phyloP scores from a whole-genome alignment of 441 rosid genomes.

The Erodium texanum region DNA sequence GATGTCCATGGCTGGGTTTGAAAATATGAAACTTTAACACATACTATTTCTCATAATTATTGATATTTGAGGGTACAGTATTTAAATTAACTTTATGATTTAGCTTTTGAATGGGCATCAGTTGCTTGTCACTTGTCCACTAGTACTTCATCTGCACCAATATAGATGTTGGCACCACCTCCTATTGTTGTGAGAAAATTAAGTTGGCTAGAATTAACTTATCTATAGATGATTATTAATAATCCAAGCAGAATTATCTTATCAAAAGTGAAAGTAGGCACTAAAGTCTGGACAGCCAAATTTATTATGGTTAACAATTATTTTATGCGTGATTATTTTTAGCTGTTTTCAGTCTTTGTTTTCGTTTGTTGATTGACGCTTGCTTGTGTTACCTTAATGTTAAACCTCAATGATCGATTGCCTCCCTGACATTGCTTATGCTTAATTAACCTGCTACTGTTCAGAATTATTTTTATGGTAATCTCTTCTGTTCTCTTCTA shows the following conservation, averaged over 20 bases:
- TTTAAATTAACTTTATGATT: not conserved
- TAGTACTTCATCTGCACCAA: no score
- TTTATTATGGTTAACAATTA: no score
- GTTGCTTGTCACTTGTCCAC: no score
- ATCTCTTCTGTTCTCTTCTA: slow-evolving; percentile 17
- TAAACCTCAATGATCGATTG: not conserved
- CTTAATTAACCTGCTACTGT: not conserved
- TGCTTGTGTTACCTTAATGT: not conserved
- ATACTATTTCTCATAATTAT: not conserved
- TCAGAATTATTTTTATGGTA: not conserved
- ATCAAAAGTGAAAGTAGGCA: no score
- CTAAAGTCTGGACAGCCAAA: no score
- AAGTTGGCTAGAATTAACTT: no score
- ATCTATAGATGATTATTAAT: no score
- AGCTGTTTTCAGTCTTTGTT: not conserved
- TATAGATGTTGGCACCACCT: no score
- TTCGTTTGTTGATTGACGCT: not conserved
- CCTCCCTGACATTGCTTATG: not conserved
- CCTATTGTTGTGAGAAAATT: no score
- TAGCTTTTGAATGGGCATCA: not conserved
- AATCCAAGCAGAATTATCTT: no score
- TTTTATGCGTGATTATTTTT: not conserved
- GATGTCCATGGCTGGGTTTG: no score
- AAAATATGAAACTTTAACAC: not conserved
- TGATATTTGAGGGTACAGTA: not conserved